Evolutionary conservation across 768 basidiomycete genomes (phyloP), one percentile per base, ranked within the genome.

Genomic region (Trametes cubensis): DNA sequence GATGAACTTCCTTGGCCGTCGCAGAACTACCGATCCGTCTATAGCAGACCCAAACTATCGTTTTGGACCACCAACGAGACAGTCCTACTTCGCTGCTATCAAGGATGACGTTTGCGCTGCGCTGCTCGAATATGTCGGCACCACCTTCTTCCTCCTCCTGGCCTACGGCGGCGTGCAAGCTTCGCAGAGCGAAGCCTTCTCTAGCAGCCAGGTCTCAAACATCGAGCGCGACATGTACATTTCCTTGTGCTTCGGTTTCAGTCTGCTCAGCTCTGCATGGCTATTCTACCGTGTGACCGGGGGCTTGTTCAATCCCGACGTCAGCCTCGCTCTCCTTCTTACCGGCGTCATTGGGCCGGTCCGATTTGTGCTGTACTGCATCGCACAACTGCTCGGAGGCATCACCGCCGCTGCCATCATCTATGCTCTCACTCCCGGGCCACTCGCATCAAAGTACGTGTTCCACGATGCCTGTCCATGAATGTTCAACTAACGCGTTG

Each of bases 261-360:
- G 81, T 64, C 79, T 90, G 47, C 76, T 88, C 49, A 79, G 84
- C 45, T 83, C 83, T 3, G 86, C 82, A 8, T 90, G 88, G 87
- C 67, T 87, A 13, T 89, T 89, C 73, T 89, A 81, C 69, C 80
- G 86, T 42, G 73, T 81, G 23, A 86, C 85, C 0, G 86, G 86
- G 11, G 85, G 85, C 6, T 73, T 87, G 23, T 89, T 88, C 73
- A 90, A 88, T 63, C 87, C 86, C 0, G 77, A 85, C 61, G 78
- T 89, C 61, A 83, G 82, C 17, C 74, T 85, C 42, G 81, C 87
- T 8, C 80, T 89, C 39, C 77, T 85, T 55, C 76, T 89, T 44
- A 75, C 82, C 14, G 85, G 85, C 1, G 77, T 77, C 21, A 78
- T 90, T 40, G 73, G 75, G 0, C 85, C 85, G 2, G 74, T 83